Conservation (phyloP, 2,329 filamentous ascomycete species). For the Teratosphaeria destructans region DNA sequence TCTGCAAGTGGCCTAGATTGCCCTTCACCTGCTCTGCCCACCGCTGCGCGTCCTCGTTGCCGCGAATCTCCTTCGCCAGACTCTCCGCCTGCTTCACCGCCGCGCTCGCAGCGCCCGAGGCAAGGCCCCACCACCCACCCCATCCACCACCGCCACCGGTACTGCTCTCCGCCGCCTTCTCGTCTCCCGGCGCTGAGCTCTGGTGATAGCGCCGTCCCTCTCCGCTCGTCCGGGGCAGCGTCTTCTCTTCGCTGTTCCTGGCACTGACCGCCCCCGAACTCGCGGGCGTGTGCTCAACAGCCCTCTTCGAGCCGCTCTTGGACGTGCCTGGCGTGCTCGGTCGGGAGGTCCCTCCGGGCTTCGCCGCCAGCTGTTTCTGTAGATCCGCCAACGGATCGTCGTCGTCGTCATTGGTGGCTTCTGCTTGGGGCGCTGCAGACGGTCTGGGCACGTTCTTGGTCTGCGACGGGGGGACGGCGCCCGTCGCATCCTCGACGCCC, state of each 20-base stretch:
- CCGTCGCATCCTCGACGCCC: slow-evolving; percentile 16
- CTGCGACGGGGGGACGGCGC: not conserved
- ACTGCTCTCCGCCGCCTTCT: slow-evolving; percentile 17
- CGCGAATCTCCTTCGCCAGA: slow-evolving; percentile 86
- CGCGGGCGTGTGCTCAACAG: slow-evolving; percentile 40
- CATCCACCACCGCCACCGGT: slow-evolving; percentile 30
- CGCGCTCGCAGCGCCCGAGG: slow-evolving; percentile 70
- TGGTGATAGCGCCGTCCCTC: slow-evolving; percentile 68
- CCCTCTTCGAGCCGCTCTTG: slow-evolving; percentile 25
- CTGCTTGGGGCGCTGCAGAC: slow-evolving; percentile 10
- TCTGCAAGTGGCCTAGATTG: slow-evolving; percentile 69
- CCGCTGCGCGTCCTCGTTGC: slow-evolving; percentile 91
- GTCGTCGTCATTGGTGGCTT: slow-evolving; percentile 36
- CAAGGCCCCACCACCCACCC: slow-evolving; percentile 80
- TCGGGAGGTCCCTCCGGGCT: slow-evolving; percentile 56
- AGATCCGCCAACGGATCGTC: slow-evolving; percentile 79
- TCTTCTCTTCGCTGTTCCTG: slow-evolving; percentile 56
- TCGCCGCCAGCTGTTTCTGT: slow-evolving; percentile 64
- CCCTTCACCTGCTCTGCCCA: slow-evolving; percentile 92
- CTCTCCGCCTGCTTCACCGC: slow-evolving; percentile 87
- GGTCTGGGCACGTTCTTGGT: slow-evolving; percentile 34
- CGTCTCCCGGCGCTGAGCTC: slow-evolving; percentile 56
- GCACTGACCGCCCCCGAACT: slow-evolving; percentile 39
- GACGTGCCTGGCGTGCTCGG: slow-evolving; percentile 65
- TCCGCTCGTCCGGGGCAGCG: slow-evolving; percentile 56